Evolutionary conservation across 1,139 yeast species (phyloP).

Genomic region (Hyphopichia fennica): DNA sequence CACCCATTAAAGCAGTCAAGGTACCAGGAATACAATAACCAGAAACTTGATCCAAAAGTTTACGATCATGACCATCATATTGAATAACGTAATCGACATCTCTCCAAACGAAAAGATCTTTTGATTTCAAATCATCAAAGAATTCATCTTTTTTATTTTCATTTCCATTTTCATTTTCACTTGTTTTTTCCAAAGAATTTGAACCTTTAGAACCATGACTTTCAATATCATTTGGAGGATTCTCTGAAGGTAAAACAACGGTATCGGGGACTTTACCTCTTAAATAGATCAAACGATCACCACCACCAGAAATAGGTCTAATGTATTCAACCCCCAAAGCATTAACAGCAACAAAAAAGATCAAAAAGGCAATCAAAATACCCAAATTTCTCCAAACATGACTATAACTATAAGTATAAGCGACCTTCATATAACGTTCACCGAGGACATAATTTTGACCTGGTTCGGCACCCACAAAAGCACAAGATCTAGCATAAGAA

Average conservation of each 20-base stretch:
- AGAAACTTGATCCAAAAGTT: conserved; percentile 21
- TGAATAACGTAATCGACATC: conserved; percentile 50
- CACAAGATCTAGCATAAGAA: conserved; percentile 36
- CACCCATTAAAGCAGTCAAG: conserved; percentile 30
- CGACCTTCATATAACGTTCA: conserved; percentile 43
- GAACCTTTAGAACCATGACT: conserved; percentile 6
- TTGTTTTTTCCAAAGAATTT: conserved; percentile 4
- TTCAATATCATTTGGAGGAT: conserved; percentile 6
- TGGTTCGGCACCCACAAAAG: conserved; percentile 55
- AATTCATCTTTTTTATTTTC: background rate
- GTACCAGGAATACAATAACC: conserved; percentile 36
- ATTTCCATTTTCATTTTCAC: background rate
- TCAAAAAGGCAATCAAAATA: conserved; percentile 55
- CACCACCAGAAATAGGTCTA: conserved; percentile 77
- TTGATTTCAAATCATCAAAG: conserved; percentile 1
- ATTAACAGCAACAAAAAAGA: conserved; percentile 57
- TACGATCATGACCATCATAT: conserved; percentile 54
- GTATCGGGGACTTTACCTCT: conserved; percentile 15
- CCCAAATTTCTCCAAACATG: conserved; percentile 88
- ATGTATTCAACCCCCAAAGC: conserved; percentile 60
- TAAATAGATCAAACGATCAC: conserved; percentile 75
- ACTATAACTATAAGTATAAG: conserved; percentile 43
- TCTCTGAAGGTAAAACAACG: conserved; percentile 21
- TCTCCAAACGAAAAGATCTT: conserved; percentile 39
- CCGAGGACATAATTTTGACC: conserved; percentile 56